phyloP scores from a whole-genome alignment of 179 eudicot genomes.

The Nepenthes alata region DNA sequence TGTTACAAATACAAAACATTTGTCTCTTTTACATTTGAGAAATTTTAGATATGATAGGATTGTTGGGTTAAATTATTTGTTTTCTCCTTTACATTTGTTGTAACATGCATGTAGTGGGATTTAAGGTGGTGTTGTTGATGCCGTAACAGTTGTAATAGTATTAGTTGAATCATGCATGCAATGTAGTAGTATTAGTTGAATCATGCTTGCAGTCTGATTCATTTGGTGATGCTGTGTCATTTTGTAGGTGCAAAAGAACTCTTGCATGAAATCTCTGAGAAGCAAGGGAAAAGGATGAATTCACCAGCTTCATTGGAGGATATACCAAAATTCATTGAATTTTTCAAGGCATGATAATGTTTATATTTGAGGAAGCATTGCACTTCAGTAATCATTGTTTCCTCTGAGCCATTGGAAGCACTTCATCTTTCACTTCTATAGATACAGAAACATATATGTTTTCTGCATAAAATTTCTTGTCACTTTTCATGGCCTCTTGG shows the following conservation, averaged over 20 bases:
- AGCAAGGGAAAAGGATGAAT: constrained; percentile 84
- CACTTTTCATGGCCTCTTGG: too few relatives aligned
- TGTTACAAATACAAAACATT: too few relatives aligned
- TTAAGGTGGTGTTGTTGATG: background rate
- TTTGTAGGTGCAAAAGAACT: constrained; percentile 86
- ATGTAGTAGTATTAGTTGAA: background rate
- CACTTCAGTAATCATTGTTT: too few relatives aligned
- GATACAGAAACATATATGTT: too few relatives aligned
- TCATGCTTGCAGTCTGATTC: background rate
- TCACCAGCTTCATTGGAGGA: constrained; percentile 63
- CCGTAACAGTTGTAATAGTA: background rate
- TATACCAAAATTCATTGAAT: constrained; percentile 57
- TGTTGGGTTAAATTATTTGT: too few relatives aligned
- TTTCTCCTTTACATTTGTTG: background rate
- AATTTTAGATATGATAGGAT: too few relatives aligned
- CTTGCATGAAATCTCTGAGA: constrained; percentile 73
- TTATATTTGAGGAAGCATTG: constrained; percentile 2
- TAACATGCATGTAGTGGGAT: background rate
- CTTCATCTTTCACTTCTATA: too few relatives aligned
- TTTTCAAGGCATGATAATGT: constrained; percentile 44
- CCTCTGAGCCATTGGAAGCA: too few relatives aligned
- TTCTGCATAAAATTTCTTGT: too few relatives aligned
- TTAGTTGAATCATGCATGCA: background rate
- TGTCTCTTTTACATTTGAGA: too few relatives aligned
- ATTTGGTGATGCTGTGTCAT: background rate